Evolutionary conservation across 345 rosid species (phyloP).

Genomic region (Mercurialis annua): DNA sequence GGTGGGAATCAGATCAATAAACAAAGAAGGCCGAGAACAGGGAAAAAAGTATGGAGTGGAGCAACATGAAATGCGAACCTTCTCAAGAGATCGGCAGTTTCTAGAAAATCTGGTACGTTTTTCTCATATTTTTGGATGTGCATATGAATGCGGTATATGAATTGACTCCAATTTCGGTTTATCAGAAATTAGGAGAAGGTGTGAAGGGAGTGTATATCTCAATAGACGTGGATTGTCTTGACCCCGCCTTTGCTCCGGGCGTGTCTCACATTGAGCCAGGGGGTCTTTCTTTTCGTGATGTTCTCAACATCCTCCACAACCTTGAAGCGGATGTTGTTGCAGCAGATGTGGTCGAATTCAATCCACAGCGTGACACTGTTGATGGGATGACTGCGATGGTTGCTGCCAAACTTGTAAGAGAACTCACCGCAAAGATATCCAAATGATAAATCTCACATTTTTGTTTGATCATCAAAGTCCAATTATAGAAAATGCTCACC

Average conservation of each 20-base stretch:
- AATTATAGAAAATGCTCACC: no score
- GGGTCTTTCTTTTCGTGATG: slow-evolving; percentile 91
- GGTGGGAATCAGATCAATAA: slow-evolving; percentile 97
- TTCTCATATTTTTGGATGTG: background rate
- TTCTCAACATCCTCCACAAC: slow-evolving; percentile 85
- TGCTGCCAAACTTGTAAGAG: slow-evolving; percentile 95
- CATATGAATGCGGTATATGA: background rate
- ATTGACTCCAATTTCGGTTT: background rate
- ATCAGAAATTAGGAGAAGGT: slow-evolving; percentile 94
- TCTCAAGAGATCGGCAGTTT: slow-evolving; percentile 63
- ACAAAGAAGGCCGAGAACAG: slow-evolving; percentile 81
- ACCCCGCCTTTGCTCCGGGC: slow-evolving; percentile 98
- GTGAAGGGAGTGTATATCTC: slow-evolving; percentile 92
- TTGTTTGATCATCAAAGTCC: no score
- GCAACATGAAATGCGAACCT: slow-evolving; percentile 93
- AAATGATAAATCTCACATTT: slow-evolving; percentile 32
- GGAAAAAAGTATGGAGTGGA: slow-evolving; percentile 92
- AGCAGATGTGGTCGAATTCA: slow-evolving; percentile 94
- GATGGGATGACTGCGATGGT: slow-evolving; percentile 99
- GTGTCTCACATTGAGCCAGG: slow-evolving; percentile 99
- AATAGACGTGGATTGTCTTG: slow-evolving; percentile 88
- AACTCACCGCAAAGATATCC: slow-evolving; percentile 84
- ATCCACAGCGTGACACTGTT: slow-evolving; percentile 96
- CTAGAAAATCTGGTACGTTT: slow-evolving; percentile 81
- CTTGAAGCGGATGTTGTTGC: slow-evolving; percentile 82